These are phyloP conservation scores for Chrysanthemum lavandulifolium DNA, from an alignment of 129 eudicot species.

Conservation along the genomic window DNA sequence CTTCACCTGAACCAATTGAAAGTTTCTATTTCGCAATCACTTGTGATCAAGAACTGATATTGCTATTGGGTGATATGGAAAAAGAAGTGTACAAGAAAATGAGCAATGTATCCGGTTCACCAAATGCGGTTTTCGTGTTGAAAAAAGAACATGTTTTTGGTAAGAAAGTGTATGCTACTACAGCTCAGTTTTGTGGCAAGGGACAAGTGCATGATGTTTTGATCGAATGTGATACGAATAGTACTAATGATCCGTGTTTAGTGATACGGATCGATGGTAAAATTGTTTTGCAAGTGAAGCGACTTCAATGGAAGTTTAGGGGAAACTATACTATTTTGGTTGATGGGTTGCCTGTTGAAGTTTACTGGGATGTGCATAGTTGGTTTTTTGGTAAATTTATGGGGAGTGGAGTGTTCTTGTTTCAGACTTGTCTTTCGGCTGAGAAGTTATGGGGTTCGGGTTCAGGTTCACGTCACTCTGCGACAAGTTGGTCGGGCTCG, in stretches of 20 bases:
- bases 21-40: constrained; percentile 53
- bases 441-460: constrained; percentile 46
- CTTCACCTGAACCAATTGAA: constrained; percentile 65
- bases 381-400: constrained; percentile 62
- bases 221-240: constrained; percentile 51
- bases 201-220: constrained; percentile 52
- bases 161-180: constrained; percentile 49
- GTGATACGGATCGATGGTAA: constrained; percentile 53
- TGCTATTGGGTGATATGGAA: constrained; percentile 54
- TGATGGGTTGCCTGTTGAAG: constrained; percentile 75
- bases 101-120: constrained; percentile 10
- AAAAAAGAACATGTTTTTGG: constrained; percentile 71
- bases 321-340: constrained; percentile 62
- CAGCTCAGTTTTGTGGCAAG: constrained; percentile 56
- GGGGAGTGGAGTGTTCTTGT: constrained; percentile 67
- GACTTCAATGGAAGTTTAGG: constrained; percentile 69
- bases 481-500: constrained; percentile 38
- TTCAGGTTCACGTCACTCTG: constrained; percentile 27
- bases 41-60: constrained; percentile 39
- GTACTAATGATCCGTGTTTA: constrained; percentile 41
- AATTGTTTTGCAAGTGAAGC: constrained; percentile 51
- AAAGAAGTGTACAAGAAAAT: constrained; percentile 53
- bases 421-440: constrained; percentile 47
- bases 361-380: constrained; percentile 75
- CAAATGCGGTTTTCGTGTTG: constrained; percentile 39